Percentiles rank a stretch among this genome's conserved stretches.
Conservation (phyloP, 2,329 filamentous ascomycete species). For the Colletotrichum tabaci region DNA sequence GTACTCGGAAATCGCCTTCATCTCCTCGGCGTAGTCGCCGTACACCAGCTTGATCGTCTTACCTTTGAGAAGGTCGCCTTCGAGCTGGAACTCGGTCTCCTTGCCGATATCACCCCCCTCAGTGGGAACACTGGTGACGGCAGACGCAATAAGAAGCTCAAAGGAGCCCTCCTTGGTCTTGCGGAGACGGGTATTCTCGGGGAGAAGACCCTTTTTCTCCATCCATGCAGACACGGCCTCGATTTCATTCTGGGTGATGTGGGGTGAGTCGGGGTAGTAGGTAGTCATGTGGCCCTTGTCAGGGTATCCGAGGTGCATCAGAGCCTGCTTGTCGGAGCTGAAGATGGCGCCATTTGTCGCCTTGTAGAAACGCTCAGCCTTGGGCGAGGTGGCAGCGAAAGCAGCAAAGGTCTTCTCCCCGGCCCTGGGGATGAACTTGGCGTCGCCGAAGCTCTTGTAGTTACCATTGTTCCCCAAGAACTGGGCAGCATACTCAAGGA, state of each 20-base stretch:
- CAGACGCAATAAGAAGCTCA: conserved; percentile 83
- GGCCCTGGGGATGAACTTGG: conserved; percentile 85
- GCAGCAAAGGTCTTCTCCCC: conserved; percentile 74
- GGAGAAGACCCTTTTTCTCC: conserved; percentile 78
- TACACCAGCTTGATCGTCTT: conserved; percentile 81
- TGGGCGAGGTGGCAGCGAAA: conserved; percentile 72
- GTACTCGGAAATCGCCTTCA: conserved; percentile 77
- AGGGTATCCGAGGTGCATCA: conserved; percentile 83
- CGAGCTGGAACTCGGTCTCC: conserved; percentile 72
- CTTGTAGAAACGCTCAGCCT: conserved; percentile 75
- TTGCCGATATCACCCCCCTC: conserved; percentile 79
- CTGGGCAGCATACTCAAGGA: conserved; percentile 83
- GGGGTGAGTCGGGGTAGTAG: conserved; percentile 84
- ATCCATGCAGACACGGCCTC: conserved; percentile 80
- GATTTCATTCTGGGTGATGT: conserved; percentile 83
- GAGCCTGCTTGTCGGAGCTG: conserved; percentile 72
- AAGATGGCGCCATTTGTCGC: conserved; percentile 82
- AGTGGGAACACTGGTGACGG: conserved; percentile 69
- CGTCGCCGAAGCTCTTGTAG: conserved; percentile 90
- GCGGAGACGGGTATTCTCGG: conserved; percentile 82
- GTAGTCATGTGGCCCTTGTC: conserved; percentile 84
- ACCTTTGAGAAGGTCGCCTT: conserved; percentile 72
- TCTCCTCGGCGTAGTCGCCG: conserved; percentile 81
- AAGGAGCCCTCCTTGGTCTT: conserved; percentile 77
- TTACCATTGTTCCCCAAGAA: conserved; percentile 87